Conservation (phyloP, 208 protist genomes). For the Acanthamoeba quina region DNA sequence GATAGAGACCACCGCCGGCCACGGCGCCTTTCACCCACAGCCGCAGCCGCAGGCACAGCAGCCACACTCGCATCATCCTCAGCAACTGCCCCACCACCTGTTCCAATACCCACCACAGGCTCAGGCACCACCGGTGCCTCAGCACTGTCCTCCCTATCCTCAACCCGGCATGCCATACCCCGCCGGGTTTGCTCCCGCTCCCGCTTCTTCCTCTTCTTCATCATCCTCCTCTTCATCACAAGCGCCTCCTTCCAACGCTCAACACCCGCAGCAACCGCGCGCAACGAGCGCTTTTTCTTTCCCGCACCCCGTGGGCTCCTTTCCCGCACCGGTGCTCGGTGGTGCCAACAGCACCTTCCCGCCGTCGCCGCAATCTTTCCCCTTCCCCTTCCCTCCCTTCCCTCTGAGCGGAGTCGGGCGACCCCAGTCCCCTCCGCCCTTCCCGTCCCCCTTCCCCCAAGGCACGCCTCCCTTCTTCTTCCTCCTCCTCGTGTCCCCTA, state of each 20-base stretch:
- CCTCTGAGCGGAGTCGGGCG: not conserved
- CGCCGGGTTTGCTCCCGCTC: not conserved
- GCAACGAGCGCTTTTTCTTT: not conserved
- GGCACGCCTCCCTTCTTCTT: not conserved
- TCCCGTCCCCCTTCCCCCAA: not conserved
- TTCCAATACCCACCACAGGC: not conserved
- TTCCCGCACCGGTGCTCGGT: not conserved
- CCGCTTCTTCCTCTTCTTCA: not conserved
- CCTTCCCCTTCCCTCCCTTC: not conserved
- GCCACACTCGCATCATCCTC: not conserved
- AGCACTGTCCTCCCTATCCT: not conserved
- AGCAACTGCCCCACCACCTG: not conserved
- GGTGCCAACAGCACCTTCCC: not conserved
- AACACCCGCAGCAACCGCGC: too few relatives aligned
- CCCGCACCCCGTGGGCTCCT: too few relatives aligned
- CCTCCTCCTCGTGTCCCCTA: not conserved
- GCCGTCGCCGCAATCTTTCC: not conserved
- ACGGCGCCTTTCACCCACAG: not conserved
- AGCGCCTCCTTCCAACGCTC: not conserved
- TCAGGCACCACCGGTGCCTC: not conserved
- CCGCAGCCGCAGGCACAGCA: not conserved
- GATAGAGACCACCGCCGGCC: not conserved
- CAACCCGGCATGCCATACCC: not conserved
- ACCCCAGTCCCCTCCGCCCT: not conserved
- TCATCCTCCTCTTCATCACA: not conserved